phyloP scores from a whole-genome alignment of 1,284 basidiomycete species.

The Marasmius fiardii region DNA sequence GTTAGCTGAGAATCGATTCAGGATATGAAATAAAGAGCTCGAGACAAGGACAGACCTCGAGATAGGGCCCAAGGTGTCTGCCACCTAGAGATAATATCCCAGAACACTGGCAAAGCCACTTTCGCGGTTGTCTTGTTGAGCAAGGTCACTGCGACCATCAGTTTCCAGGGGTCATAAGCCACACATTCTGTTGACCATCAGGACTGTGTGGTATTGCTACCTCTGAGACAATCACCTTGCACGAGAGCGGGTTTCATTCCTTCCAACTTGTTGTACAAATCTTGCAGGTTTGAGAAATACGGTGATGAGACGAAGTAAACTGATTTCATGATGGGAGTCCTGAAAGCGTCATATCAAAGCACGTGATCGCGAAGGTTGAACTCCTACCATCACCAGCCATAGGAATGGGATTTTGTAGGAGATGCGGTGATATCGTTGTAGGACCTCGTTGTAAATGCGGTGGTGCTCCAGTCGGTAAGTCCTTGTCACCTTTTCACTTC shows the following conservation, averaged over 20 bases:
- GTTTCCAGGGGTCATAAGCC: constrained; percentile 49
- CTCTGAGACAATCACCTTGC: constrained; percentile 30
- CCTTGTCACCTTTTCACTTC: background rate
- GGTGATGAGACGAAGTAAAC: background rate
- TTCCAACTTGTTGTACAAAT: constrained; percentile 20
- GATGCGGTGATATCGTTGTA: constrained; percentile 75
- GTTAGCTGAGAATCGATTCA: constrained; percentile 22
- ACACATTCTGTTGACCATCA: constrained; percentile 34
- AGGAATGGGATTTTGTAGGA: constrained; percentile 73
- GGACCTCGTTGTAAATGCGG: constrained; percentile 73
- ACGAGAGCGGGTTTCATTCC: constrained; percentile 37
- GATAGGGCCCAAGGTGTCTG: constrained; percentile 47
- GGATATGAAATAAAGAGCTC: background rate
- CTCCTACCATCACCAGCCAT: background rate
- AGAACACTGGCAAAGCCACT: constrained; percentile 52
- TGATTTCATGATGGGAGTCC: background rate
- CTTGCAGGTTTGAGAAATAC: background rate
- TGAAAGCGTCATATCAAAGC: background rate
- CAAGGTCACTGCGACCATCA: constrained; percentile 50
- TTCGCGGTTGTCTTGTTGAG: constrained; percentile 56
- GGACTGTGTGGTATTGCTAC: background rate
- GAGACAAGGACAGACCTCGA: constrained; percentile 33
- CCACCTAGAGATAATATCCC: constrained; percentile 48
- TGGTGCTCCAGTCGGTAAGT: constrained; percentile 69
- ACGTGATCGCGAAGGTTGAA: constrained; percentile 1